Evolutionary conservation across 23 red algal genomes (phyloP), one percentile per base, ranked within the genome.

Genomic region (Agarophyton chilense): DNA sequence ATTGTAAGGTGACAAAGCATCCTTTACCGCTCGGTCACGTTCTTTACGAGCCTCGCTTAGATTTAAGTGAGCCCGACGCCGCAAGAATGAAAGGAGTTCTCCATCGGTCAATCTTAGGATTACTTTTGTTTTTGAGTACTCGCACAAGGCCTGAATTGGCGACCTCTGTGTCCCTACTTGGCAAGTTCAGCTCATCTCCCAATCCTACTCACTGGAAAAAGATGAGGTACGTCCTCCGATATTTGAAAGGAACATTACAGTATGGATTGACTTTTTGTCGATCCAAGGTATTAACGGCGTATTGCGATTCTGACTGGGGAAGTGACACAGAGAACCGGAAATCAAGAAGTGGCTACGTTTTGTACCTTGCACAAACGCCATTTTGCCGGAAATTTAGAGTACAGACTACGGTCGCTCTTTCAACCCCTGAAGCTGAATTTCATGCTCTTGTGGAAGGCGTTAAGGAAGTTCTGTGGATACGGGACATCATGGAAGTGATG

Each of bases 401-500:
- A 24, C 77, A 81, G 17, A 55, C 34, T 10, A 24, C 54, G 4
- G 58, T 14, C 49, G 52, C 2, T 13, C 49, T 58, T 0, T 58
- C 77, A 21, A 81, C 77, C 0, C 35, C 50, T 39, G 77, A 81
- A 50, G 42, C 47, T 10, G 77, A 81, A 26, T 81, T 81, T 12
- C 33, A 56, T 3, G 77, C 77, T 7, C 77, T 81, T 25, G 26
- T 1, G n/a, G 39, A 81, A 8, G 28, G 28, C 8, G 4, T 0
- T 12, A 4, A 18, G 17, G 35, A 81, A 24, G 35, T 58, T 13
- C 26, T 0, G 17, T 56, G 77, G 77, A 32, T 81, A 35, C 1
- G 49, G 4, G 16, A 55, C 10, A 49, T 81, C 11, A 17, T 81
- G 31, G 24, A 22, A 1, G 49, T 57, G 58, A 58, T 81, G 3